Percentiles rank a stretch among this genome's conserved stretches.
Evolutionary conservation across 176 grass and related monocot species (phyloP).

Genomic region (Urochloa ruziziensis): DNA sequence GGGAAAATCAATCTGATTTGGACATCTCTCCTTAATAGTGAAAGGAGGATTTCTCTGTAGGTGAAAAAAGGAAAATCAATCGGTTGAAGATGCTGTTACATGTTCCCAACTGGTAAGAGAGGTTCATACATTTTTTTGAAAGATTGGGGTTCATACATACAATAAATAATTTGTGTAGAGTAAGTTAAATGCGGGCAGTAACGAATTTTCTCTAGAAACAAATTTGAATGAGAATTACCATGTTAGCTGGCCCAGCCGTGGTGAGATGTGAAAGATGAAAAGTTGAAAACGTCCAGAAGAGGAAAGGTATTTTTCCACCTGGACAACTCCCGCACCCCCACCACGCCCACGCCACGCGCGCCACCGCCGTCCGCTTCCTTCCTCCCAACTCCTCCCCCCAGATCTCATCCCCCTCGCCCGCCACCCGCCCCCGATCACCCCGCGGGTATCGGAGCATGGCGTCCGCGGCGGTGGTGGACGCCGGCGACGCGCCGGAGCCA

Average conservation of each 20-base stretch:
- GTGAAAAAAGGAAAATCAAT: too few species aligned
- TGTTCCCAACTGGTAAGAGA: too few species aligned
- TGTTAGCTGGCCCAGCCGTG: not conserved
- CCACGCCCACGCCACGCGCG: not conserved
- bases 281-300: not conserved
- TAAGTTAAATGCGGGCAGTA: too few species aligned
- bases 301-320: constrained; percentile 21
- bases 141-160: too few species aligned
- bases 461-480: constrained; percentile 35
- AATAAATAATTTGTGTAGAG: too few species aligned
- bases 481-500: constrained; percentile 61
- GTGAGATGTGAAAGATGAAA: too few species aligned
- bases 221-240: not conserved
- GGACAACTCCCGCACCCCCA: constrained; percentile 11
- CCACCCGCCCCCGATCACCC: not conserved
- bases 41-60: too few species aligned
- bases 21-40: too few species aligned
- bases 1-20: too few species aligned
- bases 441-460: constrained; percentile 29
- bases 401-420: constrained; percentile 23
- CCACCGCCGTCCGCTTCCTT: not conserved
- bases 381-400: not conserved
- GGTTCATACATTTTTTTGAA: too few species aligned
- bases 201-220: not conserved
- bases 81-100: too few species aligned